Evolutionary conservation across 2,329 filamentous ascomycete genomes (phyloP).

Genomic region (Tolypocladium pustulatum): DNA sequence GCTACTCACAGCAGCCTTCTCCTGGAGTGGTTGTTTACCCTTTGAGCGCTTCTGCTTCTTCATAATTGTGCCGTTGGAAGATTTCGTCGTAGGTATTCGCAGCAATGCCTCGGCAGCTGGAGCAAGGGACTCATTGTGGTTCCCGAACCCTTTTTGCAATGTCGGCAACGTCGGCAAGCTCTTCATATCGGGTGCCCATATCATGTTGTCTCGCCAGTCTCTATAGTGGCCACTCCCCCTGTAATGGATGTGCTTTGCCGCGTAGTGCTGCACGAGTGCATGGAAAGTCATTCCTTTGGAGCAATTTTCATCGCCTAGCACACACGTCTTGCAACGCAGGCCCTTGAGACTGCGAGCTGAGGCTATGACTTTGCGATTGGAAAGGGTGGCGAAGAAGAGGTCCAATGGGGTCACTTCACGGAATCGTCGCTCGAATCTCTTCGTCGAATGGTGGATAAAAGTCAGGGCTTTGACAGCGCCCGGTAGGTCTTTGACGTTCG

Average conservation of each 20-base stretch:
- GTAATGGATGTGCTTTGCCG: slow-evolving; percentile 27
- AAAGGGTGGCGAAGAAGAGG: slow-evolving; percentile 49
- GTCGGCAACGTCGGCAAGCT: slow-evolving; percentile 12
- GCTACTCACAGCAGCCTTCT: background rate
- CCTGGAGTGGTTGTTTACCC: background rate
- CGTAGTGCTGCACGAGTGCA: slow-evolving; percentile 51
- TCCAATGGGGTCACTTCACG: slow-evolving; percentile 43
- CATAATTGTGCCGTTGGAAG: background rate
- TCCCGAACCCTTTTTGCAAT: slow-evolving; percentile 16
- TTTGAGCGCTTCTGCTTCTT: background rate
- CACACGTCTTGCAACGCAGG: slow-evolving; percentile 46
- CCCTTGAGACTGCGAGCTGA: slow-evolving; percentile 42
- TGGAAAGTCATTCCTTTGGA: slow-evolving; percentile 30
- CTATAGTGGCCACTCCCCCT: slow-evolving; percentile 10
- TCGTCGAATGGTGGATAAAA: slow-evolving; percentile 52
- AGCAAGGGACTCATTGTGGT: slow-evolving; percentile 20
- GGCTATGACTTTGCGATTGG: slow-evolving; percentile 46
- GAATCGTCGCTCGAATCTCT: slow-evolving; percentile 47
- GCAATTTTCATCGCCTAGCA: background rate
- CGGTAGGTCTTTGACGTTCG: slow-evolving; percentile 49
- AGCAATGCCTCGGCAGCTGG: slow-evolving; percentile 29
- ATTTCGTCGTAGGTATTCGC: slow-evolving; percentile 3
- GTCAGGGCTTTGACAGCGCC: slow-evolving; percentile 52
- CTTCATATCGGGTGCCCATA: slow-evolving; percentile 26
- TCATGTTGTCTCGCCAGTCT: slow-evolving; percentile 38